Percentiles rank a stretch among this genome's conserved stretches.
phyloP scores from a whole-genome alignment of 176 grass and related monocot genomes.

The Aegilops longissima region DNA sequence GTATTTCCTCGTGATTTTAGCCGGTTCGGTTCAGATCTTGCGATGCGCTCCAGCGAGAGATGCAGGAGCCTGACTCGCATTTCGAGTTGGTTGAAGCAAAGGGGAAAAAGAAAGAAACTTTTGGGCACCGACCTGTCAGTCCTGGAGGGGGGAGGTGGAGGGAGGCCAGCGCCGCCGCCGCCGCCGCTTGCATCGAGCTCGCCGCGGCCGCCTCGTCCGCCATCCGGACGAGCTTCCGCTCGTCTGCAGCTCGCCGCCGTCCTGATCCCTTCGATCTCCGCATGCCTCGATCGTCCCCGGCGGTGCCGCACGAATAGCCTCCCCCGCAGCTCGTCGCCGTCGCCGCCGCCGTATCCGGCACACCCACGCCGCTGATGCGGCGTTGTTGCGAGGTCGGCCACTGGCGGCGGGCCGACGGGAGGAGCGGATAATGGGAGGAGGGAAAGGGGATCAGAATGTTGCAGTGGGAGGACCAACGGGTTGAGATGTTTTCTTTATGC shows the following conservation, averaged over 20 bases:
- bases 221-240: not conserved
- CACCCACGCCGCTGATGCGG: not conserved
- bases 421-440: constrained; percentile 2
- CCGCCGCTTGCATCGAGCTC: not conserved
- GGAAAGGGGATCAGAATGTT: constrained; percentile 18
- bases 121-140: not conserved
- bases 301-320: not conserved
- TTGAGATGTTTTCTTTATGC: no score
- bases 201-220: not conserved
- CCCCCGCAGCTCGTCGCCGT: not conserved
- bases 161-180: not conserved
- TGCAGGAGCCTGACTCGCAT: not conserved
- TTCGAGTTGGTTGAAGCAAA: not conserved
- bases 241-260: not conserved
- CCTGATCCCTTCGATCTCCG: not conserved
- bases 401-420: not conserved
- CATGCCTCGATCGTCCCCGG: not conserved
- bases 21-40: not conserved
- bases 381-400: not conserved
- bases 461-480: not conserved
- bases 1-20: not conserved
- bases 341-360: not conserved
- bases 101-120: not conserved
- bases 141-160: not conserved
- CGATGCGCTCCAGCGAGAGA: not conserved